A percentile compares a stretch with the other conserved stretches of the same genome.
phyloP scores from a whole-genome alignment of 2,329 filamentous ascomycete genomes.

The Metarhizium humberi region DNA sequence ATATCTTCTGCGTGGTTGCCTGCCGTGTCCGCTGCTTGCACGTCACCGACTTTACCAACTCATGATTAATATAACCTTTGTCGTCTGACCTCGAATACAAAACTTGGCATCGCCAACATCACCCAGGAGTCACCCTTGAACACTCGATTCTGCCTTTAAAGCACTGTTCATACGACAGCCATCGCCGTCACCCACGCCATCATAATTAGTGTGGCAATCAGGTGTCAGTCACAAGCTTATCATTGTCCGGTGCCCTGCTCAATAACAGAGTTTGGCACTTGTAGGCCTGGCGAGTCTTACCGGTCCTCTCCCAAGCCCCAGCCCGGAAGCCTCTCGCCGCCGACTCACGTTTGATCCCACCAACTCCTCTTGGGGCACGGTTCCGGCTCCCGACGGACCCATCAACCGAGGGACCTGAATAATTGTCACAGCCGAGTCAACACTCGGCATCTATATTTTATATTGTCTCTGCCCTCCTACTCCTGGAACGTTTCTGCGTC shows the following conservation, averaged over 20 bases:
- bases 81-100: background rate
- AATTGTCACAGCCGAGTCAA: background rate
- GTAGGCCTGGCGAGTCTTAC: background rate
- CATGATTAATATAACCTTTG: background rate
- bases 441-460: background rate
- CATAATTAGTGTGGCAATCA: background rate
- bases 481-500: background rate
- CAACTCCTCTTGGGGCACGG: background rate
- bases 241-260: background rate
- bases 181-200: background rate
- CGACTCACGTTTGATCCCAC: background rate
- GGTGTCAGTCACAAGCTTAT: background rate
- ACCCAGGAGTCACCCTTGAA: background rate
- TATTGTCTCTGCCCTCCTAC: background rate
- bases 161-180: background rate
- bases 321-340: background rate
- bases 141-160: background rate
- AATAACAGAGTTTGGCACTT: background rate
- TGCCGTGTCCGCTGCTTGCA: conserved; percentile 2
- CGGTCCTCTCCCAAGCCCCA: background rate
- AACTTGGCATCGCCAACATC: background rate
- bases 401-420: conserved; percentile 6
- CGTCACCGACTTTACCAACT: background rate
- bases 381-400: conserved; percentile 6
- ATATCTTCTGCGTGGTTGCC: conserved; percentile 9